Evolutionary conservation across 331 rosid genomes (phyloP).

Genomic region (Ulmus americana): DNA sequence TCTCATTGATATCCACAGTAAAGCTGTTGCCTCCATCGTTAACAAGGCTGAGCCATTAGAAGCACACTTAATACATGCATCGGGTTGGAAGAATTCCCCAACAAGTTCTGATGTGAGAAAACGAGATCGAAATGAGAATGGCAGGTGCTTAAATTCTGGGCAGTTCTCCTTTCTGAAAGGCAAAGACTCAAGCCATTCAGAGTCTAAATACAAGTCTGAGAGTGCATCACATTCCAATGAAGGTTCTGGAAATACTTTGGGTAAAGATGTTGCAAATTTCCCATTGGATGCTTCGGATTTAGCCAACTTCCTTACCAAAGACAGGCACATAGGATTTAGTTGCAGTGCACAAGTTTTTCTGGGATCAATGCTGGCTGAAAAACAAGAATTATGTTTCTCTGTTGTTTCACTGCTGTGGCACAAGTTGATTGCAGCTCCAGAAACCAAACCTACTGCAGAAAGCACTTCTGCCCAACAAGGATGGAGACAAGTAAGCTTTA

Average conservation of each 20-base stretch:
- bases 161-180: slow-evolving; percentile 35
- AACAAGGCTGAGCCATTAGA: slow-evolving; percentile 85
- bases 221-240: slow-evolving; percentile 41
- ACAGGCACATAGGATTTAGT: slow-evolving; percentile 83
- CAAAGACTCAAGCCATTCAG: slow-evolving; percentile 36
- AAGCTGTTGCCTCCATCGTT: slow-evolving; percentile 82
- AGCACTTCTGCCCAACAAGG: slow-evolving; percentile 99
- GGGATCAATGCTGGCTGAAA: slow-evolving; percentile 72
- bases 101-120: slow-evolving; percentile 36
- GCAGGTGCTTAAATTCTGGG: slow-evolving; percentile 43
- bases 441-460: slow-evolving; percentile 80
- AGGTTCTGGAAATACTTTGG: slow-evolving; percentile 42
- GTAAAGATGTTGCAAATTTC: slow-evolving; percentile 58
- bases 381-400: slow-evolving; percentile 83
- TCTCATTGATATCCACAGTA: slow-evolving; percentile 86
- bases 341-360: slow-evolving; percentile 73
- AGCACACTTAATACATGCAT: slow-evolving; percentile 54
- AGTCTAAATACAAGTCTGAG: slow-evolving; percentile 31
- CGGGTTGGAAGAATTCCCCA: slow-evolving; percentile 51
- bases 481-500: slow-evolving; percentile 77
- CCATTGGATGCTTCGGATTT: slow-evolving; percentile 84
- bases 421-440: slow-evolving; percentile 87
- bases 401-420: slow-evolving; percentile 95
- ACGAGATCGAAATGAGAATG: slow-evolving; percentile 36
- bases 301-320: slow-evolving; percentile 91